These are phyloP conservation scores for Rhynchosporium secalis DNA, from an alignment of 2,329 filamentous ascomycete genomes.

Conservation along the genomic window DNA sequence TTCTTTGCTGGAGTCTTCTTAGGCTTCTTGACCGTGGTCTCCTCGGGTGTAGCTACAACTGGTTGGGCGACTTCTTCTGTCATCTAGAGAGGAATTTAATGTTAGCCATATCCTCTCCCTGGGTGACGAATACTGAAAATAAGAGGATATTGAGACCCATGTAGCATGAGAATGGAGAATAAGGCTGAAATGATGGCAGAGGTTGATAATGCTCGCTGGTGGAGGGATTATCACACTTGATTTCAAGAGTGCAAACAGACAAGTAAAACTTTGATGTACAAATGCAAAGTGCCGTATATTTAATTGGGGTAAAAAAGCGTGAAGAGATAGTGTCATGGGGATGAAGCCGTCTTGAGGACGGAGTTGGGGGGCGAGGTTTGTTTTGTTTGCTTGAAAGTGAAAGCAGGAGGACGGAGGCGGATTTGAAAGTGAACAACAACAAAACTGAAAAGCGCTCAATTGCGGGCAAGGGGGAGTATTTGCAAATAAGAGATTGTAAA, in stretches of 20 bases:
- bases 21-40: too few species aligned
- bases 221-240: too few species aligned
- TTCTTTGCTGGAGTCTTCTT: too few species aligned
- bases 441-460: background rate
- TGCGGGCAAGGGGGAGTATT: background rate
- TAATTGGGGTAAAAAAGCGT: background rate
- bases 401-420: background rate
- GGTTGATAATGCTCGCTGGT: too few species aligned
- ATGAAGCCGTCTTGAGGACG: background rate
- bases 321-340: background rate
- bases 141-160: too few species aligned
- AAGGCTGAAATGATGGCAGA: too few species aligned
- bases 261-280: too few species aligned
- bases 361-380: background rate
- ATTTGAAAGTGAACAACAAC: background rate
- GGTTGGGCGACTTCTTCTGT: background rate
- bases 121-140: background rate
- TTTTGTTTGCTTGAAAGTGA: conserved; percentile 1
- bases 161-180: background rate
- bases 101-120: background rate
- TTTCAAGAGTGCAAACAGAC: too few species aligned
- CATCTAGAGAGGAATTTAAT: background rate
- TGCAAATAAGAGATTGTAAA: background rate
- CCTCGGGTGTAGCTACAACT: background rate
- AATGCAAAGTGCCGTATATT: background rate